These are phyloP conservation scores for Leccinum solheimii DNA, from an alignment of 1,284 basidiomycete genomes.

Conservation along the genomic window DNA sequence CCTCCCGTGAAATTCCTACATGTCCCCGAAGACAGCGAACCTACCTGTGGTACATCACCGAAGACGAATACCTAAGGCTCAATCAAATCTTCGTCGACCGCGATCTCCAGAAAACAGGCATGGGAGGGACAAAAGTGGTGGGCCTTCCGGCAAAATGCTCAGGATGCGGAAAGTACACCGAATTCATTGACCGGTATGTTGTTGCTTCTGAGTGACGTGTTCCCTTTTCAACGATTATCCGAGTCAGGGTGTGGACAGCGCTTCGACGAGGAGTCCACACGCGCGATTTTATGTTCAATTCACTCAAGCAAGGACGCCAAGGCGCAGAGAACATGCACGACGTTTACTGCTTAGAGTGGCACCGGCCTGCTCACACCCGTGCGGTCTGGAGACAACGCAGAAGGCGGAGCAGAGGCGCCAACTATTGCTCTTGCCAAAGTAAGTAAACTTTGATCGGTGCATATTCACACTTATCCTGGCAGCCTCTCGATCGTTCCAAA, in stretches of 20 bases:
- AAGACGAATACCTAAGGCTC: constrained; percentile 22
- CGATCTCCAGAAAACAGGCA: constrained; percentile 19
- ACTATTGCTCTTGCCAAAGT: constrained; percentile 16
- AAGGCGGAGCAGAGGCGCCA: no score
- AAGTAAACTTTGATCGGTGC: neutral
- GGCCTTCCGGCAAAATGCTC: constrained; percentile 12
- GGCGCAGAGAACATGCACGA: no score
- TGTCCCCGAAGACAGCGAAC: neutral
- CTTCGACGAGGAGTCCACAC: neutral
- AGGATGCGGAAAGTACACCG: constrained; percentile 22
- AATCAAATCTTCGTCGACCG: constrained; percentile 15
- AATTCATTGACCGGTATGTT: constrained; percentile 19
- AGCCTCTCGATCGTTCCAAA: constrained; percentile 21
- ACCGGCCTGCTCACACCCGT: no score
- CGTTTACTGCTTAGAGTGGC: no score
- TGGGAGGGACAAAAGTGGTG: constrained; percentile 19
- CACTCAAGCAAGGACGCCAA: no score
- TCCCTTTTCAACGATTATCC: neutral
- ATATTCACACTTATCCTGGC: neutral
- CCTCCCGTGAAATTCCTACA: constrained; percentile 13
- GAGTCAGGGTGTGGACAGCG: constrained; percentile 25
- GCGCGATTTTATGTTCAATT: no score
- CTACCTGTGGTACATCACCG: constrained; percentile 23
- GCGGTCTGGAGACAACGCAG: no score
- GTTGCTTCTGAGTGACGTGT: neutral